phyloP scores from a whole-genome alignment of 2,329 filamentous ascomycete species.

The Moelleriella libera region DNA sequence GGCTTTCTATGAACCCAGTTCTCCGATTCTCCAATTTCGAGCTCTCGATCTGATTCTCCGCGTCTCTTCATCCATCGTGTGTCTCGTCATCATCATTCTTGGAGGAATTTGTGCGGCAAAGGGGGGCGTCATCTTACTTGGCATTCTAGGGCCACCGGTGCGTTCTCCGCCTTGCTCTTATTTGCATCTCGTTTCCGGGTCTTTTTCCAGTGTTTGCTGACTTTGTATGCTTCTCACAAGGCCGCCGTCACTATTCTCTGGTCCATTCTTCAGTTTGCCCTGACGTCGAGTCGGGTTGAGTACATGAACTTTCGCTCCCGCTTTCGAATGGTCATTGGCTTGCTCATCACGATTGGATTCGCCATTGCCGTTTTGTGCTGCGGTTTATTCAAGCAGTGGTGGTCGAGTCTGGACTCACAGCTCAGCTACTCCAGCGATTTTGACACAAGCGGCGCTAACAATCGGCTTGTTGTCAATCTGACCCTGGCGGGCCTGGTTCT shows the following conservation, averaged over 20 bases:
- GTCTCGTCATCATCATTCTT: constrained; percentile 1
- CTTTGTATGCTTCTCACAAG: not conserved
- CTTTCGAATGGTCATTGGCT: constrained; percentile 3
- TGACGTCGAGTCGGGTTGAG: constrained; percentile 1
- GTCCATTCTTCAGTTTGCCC: constrained; percentile 2
- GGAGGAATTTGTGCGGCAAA: constrained; percentile 1
- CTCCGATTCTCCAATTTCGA: not conserved
- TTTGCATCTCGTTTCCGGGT: not conserved
- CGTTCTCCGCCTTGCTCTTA: not conserved
- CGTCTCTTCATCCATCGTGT: not conserved
- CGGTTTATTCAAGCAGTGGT: constrained; percentile 1
- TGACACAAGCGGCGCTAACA: not conserved
- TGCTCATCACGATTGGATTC: constrained; percentile 3
- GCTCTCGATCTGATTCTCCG: constrained; percentile 1
- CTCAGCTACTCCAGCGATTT: not conserved
- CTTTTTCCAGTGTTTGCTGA: not conserved
- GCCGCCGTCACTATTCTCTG: constrained; percentile 2
- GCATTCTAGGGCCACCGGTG: constrained; percentile 4
- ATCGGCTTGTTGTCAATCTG: not conserved
- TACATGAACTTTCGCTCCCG: constrained; percentile 5
- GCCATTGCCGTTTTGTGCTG: constrained; percentile 1
- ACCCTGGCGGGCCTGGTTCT: not conserved
- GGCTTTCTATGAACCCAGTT: not conserved
- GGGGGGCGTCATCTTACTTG: constrained; percentile 2
- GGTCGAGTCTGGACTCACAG: not conserved